Conservation (phyloP, 2,329 filamentous ascomycete genomes). For the Samsoniella hepiali region DNA sequence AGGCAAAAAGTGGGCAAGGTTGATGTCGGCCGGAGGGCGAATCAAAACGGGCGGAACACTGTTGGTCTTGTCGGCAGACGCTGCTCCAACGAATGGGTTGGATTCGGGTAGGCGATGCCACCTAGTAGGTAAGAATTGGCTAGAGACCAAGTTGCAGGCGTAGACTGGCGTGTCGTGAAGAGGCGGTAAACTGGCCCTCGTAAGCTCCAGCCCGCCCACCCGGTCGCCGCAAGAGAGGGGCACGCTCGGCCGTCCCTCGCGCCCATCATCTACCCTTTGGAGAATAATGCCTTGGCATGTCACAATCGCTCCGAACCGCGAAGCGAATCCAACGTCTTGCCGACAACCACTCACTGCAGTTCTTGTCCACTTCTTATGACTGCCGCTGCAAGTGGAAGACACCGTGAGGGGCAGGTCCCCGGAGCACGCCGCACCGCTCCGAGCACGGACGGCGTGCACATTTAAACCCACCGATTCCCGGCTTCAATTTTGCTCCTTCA, state of each 20-base stretch:
- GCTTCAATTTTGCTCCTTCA: not conserved
- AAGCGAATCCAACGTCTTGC: too few species aligned
- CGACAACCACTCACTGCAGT: too few species aligned
- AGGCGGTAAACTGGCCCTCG: conserved; percentile 13
- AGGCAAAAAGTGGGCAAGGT: too few species aligned
- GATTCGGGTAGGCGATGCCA: not conserved
- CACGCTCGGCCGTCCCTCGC: not conserved
- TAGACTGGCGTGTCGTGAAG: conserved; percentile 2
- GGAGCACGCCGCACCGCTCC: not conserved
- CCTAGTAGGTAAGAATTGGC: not conserved
- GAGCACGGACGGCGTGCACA: not conserved
- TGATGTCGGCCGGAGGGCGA: not conserved
- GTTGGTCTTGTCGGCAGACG: not conserved
- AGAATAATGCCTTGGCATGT: not conserved
- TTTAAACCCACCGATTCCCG: not conserved
- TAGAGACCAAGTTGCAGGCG: not conserved
- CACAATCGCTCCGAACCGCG: too few species aligned
- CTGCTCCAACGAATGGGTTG: not conserved
- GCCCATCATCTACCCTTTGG: not conserved
- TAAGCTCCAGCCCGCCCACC: conserved; percentile 7
- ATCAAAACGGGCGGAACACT: not conserved
- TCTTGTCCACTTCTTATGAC: too few species aligned
- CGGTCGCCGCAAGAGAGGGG: conserved; percentile 7
- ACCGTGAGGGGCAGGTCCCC: not conserved
- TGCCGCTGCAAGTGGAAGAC: too few species aligned